A percentile compares a stretch with the other conserved stretches of the same genome.
phyloP scores from a whole-genome alignment of 805 yeast genomes.

The Blastobotrys terrestris region DNA sequence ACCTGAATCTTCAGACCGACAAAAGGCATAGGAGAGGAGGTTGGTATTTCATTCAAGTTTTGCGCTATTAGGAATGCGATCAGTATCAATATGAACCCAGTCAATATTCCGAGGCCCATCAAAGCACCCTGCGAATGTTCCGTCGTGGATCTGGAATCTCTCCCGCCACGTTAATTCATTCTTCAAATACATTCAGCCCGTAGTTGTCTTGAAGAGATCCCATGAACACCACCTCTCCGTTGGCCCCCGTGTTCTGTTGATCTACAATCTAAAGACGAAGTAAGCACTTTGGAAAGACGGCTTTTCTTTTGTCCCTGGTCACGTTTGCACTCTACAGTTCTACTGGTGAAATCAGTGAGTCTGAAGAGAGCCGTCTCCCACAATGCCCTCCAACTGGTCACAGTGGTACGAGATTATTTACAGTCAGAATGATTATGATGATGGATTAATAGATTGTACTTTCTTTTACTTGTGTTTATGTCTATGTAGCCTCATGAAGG shows the following conservation, averaged over 20 bases:
- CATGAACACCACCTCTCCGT: slow-evolving; percentile 60
- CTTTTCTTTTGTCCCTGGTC: slow-evolving; percentile 11
- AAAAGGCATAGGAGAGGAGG: slow-evolving; percentile 77
- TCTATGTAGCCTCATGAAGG: no score
- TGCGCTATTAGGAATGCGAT: slow-evolving; percentile 70
- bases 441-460: no score
- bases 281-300: slow-evolving; percentile 13
- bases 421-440: no score
- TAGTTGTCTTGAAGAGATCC: slow-evolving; percentile 75
- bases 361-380: no score
- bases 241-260: slow-evolving; percentile 59
- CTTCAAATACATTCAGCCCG: slow-evolving; percentile 75
- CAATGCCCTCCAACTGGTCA: no score
- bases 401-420: no score
- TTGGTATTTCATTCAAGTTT: slow-evolving; percentile 53
- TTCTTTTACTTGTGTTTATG: no score
- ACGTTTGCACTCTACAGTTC: no score
- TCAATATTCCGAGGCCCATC: slow-evolving; percentile 52
- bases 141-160: slow-evolving; percentile 71
- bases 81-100: slow-evolving; percentile 64
- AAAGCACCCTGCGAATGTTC: slow-evolving; percentile 69
- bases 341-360: no score
- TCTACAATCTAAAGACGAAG: slow-evolving; percentile 15
- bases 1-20: slow-evolving; percentile 52
- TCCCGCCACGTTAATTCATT: slow-evolving; percentile 73